Evolutionary conservation across 768 basidiomycete genomes (phyloP).

Genomic region (Gelatoporia subvermispora): DNA sequence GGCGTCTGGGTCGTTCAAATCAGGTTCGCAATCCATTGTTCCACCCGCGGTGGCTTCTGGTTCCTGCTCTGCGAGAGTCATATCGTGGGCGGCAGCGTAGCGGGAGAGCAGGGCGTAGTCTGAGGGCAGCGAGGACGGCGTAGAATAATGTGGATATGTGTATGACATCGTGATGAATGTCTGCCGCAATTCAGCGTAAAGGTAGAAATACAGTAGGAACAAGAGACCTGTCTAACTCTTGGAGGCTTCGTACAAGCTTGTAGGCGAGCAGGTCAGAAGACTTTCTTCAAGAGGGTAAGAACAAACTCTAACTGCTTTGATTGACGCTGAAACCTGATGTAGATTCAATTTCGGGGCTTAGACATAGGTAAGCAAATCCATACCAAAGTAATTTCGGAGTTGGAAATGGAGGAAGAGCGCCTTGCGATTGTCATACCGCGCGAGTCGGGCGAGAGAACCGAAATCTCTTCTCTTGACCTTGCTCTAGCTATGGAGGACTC

Average conservation of each 20-base stretch:
- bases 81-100: slow-evolving; percentile 32
- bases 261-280: background rate
- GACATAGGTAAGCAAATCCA: too few relatives aligned
- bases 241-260: background rate
- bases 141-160: slow-evolving; percentile 43
- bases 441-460: background rate
- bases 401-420: background rate
- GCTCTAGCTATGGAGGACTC: slow-evolving; percentile 15
- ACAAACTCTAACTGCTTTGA: too few relatives aligned
- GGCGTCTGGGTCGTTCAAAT: background rate
- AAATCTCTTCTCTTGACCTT: slow-evolving; percentile 1
- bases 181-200: too few relatives aligned
- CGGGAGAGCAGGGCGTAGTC: slow-evolving; percentile 62
- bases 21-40: slow-evolving; percentile 10
- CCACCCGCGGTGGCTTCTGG: slow-evolving; percentile 2
- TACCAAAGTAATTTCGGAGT: too few relatives aligned
- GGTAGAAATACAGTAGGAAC: too few relatives aligned
- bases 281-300: too few relatives aligned
- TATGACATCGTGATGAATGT: slow-evolving; percentile 23
- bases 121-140: slow-evolving; percentile 56
- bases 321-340: too few relatives aligned
- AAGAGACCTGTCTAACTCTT: too few relatives aligned
- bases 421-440: background rate
- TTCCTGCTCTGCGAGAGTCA: slow-evolving; percentile 7
- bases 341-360: too few relatives aligned